A percentile compares a stretch with the other conserved stretches of the same genome.
phyloP scores from a whole-genome alignment of 805 yeast species.

The Metschnikowia hibisci region DNA sequence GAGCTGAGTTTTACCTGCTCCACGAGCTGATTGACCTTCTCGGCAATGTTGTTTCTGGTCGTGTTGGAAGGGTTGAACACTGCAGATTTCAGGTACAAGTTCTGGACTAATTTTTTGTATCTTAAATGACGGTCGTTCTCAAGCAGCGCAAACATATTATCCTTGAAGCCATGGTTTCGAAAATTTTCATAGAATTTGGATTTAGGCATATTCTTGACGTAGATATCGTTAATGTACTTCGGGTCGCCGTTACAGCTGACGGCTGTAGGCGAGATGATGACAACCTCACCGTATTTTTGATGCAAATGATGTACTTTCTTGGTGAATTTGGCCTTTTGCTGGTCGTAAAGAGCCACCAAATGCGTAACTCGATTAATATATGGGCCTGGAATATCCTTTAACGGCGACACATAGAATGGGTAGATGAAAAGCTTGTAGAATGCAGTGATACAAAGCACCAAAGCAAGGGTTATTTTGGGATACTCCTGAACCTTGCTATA shows the following conservation, averaged over 20 bases:
- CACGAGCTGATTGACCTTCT: slow-evolving; percentile 27
- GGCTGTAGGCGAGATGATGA: slow-evolving; percentile 58
- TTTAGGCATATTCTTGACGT: slow-evolving; percentile 54
- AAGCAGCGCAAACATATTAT: slow-evolving; percentile 56
- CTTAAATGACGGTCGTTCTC: slow-evolving; percentile 34
- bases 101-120: slow-evolving; percentile 30
- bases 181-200: slow-evolving; percentile 57
- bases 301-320: slow-evolving; percentile 47
- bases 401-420: slow-evolving; percentile 49
- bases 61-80: slow-evolving; percentile 29
- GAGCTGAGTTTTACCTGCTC: slow-evolving; percentile 25
- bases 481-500: neutral
- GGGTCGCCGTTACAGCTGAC: slow-evolving; percentile 53
- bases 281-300: slow-evolving; percentile 54
- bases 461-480: slow-evolving; percentile 3
- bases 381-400: slow-evolving; percentile 58
- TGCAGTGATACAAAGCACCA: slow-evolving; percentile 19
- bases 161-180: slow-evolving; percentile 48
- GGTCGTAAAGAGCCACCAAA: slow-evolving; percentile 30
- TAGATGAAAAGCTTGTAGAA: slow-evolving; percentile 35
- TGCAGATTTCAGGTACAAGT: slow-evolving; percentile 34
- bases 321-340: slow-evolving; percentile 45
- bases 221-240: slow-evolving; percentile 50
- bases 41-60: slow-evolving; percentile 24
- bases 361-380: slow-evolving; percentile 43